phyloP scores from a whole-genome alignment of 352 stramenopile species.

The Globisporangium paroecandrum region DNA sequence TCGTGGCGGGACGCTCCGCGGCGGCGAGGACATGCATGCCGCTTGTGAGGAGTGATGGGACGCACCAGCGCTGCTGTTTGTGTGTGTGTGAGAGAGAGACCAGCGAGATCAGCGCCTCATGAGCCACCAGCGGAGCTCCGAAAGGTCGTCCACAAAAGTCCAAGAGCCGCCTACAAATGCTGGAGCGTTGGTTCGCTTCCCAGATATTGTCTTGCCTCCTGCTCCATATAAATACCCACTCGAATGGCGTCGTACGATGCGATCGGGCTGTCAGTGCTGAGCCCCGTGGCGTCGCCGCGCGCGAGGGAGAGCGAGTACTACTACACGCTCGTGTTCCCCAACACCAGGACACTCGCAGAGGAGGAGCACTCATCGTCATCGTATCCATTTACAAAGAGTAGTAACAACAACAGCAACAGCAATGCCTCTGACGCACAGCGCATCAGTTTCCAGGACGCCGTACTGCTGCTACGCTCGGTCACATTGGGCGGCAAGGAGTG shows the following conservation, averaged over 20 bases:
- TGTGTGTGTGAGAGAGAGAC: not conserved
- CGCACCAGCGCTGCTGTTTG: not conserved
- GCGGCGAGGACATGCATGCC: conserved; percentile 46
- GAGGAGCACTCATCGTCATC: not conserved
- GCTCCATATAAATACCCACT: not conserved
- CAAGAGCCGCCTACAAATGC: not conserved
- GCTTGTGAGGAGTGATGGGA: conserved; percentile 5
- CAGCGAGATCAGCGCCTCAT: not conserved
- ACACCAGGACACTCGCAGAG: conserved; percentile 22
- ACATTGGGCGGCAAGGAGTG: conserved; percentile 40
- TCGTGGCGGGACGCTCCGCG: conserved; percentile 17
- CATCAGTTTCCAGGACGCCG: conserved; percentile 47
- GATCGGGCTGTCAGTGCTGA: conserved; percentile 38
- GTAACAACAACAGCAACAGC: not conserved
- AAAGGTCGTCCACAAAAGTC: not conserved
- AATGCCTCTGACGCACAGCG: conserved; percentile 20
- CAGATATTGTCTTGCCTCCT: not conserved
- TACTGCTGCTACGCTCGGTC: conserved; percentile 44
- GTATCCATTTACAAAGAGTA: not conserved
- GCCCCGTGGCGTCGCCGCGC: conserved; percentile 44
- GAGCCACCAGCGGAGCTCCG: not conserved
- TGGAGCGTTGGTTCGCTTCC: not conserved
- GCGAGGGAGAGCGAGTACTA: conserved; percentile 43
- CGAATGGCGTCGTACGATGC: conserved; percentile 40
- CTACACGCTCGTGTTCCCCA: conserved; percentile 75